Base-by-base conservation (phyloP, 2,329 filamentous ascomycete genomes). In the Fusarium sp. region DNA sequence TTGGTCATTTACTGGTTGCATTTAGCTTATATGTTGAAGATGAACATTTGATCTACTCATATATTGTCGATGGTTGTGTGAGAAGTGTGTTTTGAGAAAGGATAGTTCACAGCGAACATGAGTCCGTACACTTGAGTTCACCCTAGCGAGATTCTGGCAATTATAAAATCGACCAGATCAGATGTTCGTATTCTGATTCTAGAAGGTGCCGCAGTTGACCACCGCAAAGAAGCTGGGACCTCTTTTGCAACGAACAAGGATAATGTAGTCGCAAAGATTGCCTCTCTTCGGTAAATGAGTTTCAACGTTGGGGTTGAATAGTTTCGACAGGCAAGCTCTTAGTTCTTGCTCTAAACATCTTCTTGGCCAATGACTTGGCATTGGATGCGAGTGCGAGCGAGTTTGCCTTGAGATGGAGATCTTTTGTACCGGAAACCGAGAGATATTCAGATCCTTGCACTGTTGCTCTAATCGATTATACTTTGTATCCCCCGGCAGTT, bases 1-100 rank as follows among this genome's bases (percentile, higher is more conserved):
- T 49, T 37, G 67, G 52, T 55, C 34, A 65, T 42, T 42, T 59
- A 34, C 49, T 49, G 43, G 48, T 41, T 61, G 62, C 58, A 66
- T 55, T 45, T 55, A 55, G 44, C 48, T 64, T 37, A 37, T 34
- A 25, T 55, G 34, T 55, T 34, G 56, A 67, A 55, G 42, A 34
- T 67, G 41, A 43, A 25, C 45, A 48, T 51, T 52, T 19, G 28
- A 41, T 31, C 19, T 46, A 48, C 23, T 42, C 30, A 58, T 43
- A 31, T 21, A 25, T 18, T 9, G 28, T 21, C 13, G 23, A 49
- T 37, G 2, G 12, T 26, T 44, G 6, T 51, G 18, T 19, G 34
- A 44, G n/a, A 18, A 26, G 37, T 10, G 25, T 42, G 26, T 45
- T 30, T 8, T 45, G 31, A n/a, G 16, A 39, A 44, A 21, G 30